These are phyloP conservation scores for Fusarium sp. DNA, from an alignment of 2,329 filamentous ascomycete genomes.

Conservation along the genomic window DNA sequence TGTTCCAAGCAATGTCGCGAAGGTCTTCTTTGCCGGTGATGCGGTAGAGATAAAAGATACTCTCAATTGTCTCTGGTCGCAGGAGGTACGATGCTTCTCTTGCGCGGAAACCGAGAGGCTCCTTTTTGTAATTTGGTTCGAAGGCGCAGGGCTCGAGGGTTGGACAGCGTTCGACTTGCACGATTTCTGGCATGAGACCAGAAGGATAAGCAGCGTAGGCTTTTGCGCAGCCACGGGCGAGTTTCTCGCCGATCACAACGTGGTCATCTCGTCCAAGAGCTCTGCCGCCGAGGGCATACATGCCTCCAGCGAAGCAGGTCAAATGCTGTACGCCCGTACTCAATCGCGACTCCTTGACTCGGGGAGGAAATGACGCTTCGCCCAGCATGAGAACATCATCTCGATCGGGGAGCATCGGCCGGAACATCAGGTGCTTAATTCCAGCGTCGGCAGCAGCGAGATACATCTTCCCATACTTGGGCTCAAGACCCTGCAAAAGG, in stretches of 20 bases:
- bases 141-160: slow-evolving; percentile 38
- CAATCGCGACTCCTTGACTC: slow-evolving; percentile 39
- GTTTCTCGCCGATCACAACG: slow-evolving; percentile 63
- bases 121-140: background rate
- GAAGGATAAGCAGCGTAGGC: slow-evolving; percentile 65
- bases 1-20: slow-evolving; percentile 75
- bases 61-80: slow-evolving; percentile 73
- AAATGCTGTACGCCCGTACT: slow-evolving; percentile 61
- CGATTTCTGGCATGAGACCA: slow-evolving; percentile 71
- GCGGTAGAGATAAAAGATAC: slow-evolving; percentile 80
- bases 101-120: slow-evolving; percentile 30
- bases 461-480: slow-evolving; percentile 51
- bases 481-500: slow-evolving; percentile 66
- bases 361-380: slow-evolving; percentile 54
- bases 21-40: slow-evolving; percentile 73
- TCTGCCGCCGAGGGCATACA: slow-evolving; percentile 69
- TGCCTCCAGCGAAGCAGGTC: slow-evolving; percentile 71
- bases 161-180: slow-evolving; percentile 56
- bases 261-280: slow-evolving; percentile 62
- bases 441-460: slow-evolving; percentile 63
- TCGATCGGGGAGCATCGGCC: slow-evolving; percentile 67
- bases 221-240: slow-evolving; percentile 71
- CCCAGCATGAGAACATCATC: slow-evolving; percentile 67
- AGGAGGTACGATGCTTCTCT: slow-evolving; percentile 31
- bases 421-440: slow-evolving; percentile 69